Base-by-base conservation (phyloP, 495 filamentous ascomycete species). In the Penicillium ucsense region DNA sequence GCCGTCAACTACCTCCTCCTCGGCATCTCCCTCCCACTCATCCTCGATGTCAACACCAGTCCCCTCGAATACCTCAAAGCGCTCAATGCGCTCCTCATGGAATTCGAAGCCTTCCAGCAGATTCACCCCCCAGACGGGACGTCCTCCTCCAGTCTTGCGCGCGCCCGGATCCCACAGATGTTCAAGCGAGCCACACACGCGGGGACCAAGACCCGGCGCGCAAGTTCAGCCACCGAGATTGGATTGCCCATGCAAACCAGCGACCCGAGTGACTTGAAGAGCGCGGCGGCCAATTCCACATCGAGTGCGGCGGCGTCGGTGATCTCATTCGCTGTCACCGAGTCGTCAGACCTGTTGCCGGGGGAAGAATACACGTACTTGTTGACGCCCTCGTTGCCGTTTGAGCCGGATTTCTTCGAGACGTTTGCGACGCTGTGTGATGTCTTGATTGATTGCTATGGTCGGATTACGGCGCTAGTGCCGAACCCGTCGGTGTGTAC, bases 391-490 rank as follows among this genome's bases (percentile, higher is more conserved):
- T 83, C 82, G n/a, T 70, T 97, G 43, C 92, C 92, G 0, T 99
- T 99, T 58, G 92, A 97, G 42, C 91, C 91, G 7, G 92, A 99
- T 65, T 99, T 94, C 59, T 94, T 89, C 63, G 88, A 94, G 67
- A 94, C 88, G 0, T 97, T 97, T 65, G 85, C 89, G n/a, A 96
- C 92, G 6, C 72, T 99, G 28, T 97, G 92, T 67, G 94, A 99
- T 63, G 86, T 94, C 3, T 67, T 99, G 48, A 94, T 95, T 52
- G 92, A 97, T 56, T 86, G 81, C 55, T 99, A 99, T 65, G 81
- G 81, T 41, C 76, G 82, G 32, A 79, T 97, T 20, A 69, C 91
- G 57, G 69, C 65, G 20, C 71, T 97, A 41, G 71, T 97, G 36
- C 71, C 80, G 30, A 76, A 77, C 1, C 80, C 89, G 3, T 70